Evolutionary conservation across 176 grass and related monocot species (phyloP).

Genomic region (Musa schizocarpa): DNA sequence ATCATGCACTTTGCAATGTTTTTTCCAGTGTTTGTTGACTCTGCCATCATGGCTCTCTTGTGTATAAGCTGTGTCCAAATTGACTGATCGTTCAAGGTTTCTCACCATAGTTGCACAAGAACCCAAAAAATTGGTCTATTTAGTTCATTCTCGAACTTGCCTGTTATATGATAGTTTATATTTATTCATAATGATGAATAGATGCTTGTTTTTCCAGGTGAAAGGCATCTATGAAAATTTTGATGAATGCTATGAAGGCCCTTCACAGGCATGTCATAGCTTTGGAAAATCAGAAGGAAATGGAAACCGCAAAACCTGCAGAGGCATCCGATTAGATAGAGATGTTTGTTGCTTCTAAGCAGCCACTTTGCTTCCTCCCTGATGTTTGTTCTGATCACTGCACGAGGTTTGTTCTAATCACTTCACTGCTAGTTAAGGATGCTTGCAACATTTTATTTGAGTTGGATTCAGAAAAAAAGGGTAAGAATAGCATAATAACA

Average conservation of each 20-base stretch:
- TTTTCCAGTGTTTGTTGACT: too few relatives aligned
- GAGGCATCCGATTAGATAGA: conserved; percentile 33
- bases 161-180: neutral
- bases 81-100: too few relatives aligned
- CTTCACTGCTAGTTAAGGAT: neutral
- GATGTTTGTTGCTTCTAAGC: neutral
- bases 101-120: too few relatives aligned
- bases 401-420: too few relatives aligned
- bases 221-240: neutral
- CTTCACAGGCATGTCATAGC: conserved; percentile 38
- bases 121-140: too few relatives aligned
- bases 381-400: neutral
- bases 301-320: conserved; percentile 24
- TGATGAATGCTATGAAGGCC: conserved; percentile 27
- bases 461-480: too few relatives aligned
- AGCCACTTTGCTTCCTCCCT: neutral
- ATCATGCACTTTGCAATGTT: too few relatives aligned
- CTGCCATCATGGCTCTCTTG: too few relatives aligned
- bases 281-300: conserved; percentile 44
- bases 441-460: too few relatives aligned
- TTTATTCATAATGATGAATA: neutral
- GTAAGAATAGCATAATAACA: too few relatives aligned
- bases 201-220: neutral
- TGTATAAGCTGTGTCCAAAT: too few relatives aligned
- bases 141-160: too few relatives aligned